Base-by-base conservation (phyloP, 495 filamentous ascomycete genomes). In the Aspergillus ellipticus region DNA sequence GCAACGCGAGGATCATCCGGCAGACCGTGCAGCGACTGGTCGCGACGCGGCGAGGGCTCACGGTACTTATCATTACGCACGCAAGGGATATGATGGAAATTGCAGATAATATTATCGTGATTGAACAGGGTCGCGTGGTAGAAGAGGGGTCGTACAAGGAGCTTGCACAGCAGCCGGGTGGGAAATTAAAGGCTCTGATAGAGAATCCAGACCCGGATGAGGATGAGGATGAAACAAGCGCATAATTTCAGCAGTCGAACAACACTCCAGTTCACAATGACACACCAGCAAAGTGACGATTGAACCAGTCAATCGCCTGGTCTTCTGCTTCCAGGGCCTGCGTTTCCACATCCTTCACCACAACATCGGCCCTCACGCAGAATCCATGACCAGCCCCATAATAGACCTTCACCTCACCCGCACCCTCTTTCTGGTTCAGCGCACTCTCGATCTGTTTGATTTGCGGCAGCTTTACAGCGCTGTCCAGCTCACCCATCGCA, bases 1-100 rank as follows among this genome's bases (percentile, higher is more conserved):
- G 84, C 55, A 85, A 78, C n/a, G 87, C 89, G 1, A 80, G 76
- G 31, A 71, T 79, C 6, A 80, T 98, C 13, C 74, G 85, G n/a
- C 67, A 78, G 20, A 85, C 86, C 4, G 77, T 97, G 19, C 58
- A 66, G 24, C 59, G 64, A 8, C 73, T 87, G 35, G 67, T 68
- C 37, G 56, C 69, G 1, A 54, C 59, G 0, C 65, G 56, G 3
- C 45, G 58, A 6, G 72, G 74, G 19, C 63, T 81, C 15, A 80
- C 78, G 0, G 76, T 82, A 0, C 63, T 96, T 48, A 82, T 89
- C 19, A 83, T 96, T 24, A 95, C 90, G 60, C 92, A 96, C 72
- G 76, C 75, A 22, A 76, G 74, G 56, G 86, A 90, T 66, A 95
- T 96, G 89, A 95, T 96, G 84, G 74, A 79, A 48, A 82, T 88